These are phyloP conservation scores for Picea abies DNA, from an alignment of 83 land plant species.

Conservation along the genomic window DNA sequence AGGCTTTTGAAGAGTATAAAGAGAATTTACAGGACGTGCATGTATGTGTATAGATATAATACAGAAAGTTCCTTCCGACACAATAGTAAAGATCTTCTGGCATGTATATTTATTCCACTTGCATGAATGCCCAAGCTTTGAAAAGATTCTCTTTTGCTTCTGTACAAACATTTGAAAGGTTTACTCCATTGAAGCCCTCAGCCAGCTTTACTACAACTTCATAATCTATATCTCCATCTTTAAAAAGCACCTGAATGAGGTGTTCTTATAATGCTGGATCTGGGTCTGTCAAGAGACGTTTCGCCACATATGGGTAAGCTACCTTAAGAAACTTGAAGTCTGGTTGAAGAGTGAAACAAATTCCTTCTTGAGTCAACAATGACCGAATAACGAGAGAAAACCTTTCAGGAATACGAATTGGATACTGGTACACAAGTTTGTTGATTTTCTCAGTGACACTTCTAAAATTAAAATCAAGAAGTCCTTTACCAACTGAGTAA, in stretches of 20 bases:
- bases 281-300: constrained; percentile 94
- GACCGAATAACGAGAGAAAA: constrained; percentile 97
- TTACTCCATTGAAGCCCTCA: too few species aligned
- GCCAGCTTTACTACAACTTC: too few species aligned
- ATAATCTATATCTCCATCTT: too few species aligned
- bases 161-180: too few species aligned
- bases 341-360: constrained; percentile 85
- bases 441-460: constrained; percentile 94
- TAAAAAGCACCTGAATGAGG: constrained; percentile 69
- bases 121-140: too few species aligned
- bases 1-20: not conserved
- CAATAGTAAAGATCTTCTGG: too few species aligned
- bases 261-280: constrained; percentile 95
- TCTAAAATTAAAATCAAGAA: constrained; percentile 92
- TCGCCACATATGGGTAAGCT: constrained; percentile 97
- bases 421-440: constrained; percentile 91
- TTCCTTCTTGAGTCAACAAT: constrained; percentile 96
- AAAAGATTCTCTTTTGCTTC: too few species aligned
- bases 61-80: too few species aligned
- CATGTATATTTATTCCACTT: too few species aligned
- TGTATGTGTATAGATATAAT: too few species aligned
- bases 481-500: constrained; percentile 91
- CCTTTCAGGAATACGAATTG: constrained; percentile 95
- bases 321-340: constrained; percentile 99
- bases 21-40: not conserved